Evolutionary conservation across 768 basidiomycete genomes (phyloP), one percentile per base, ranked within the genome.

Genomic region (Boletus pseudo-olivaceus): DNA sequence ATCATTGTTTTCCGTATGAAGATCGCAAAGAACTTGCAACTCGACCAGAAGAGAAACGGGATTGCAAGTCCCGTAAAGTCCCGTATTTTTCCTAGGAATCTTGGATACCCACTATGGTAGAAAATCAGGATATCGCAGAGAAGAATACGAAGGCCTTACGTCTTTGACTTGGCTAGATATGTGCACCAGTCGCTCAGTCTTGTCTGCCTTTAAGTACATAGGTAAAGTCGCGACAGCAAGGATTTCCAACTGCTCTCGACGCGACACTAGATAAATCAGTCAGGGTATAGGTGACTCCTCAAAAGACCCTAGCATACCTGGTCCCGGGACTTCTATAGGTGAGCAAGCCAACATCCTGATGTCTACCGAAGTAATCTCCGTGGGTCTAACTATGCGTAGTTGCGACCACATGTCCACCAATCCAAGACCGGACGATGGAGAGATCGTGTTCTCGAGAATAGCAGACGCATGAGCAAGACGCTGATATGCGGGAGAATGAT

Each of bases 401-500:
- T 65, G 67, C 12, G 76, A 73, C 93, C 93, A 96, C 34, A 96
- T 81, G 20, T 84, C 76, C 19, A 79, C 72, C 66, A 94, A 73
- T 23, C 87, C 88, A 26, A 82, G 75, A 5, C 95, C 94, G n/a
- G 82, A 79, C 7, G 83, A 82, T 15, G 84, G 77, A 3, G 80
- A 80, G 15, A 88, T 74, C 4, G 74, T 63, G 5, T 76, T 68
- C 35, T 77, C 73, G 4, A 95, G 72, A 7, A 63, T 61, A 32
- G 71, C 53, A 7, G 73, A 72, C 27, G 67, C 60, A n/a, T 49
- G 46, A 9, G 60, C 61, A 30, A 84, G 62, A 26, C 62, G 48
- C 1, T 51, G 39, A 47, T 82, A 78, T 4, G 54, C 40, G 3
- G 69, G 48, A 4, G 78, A 67, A 35, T 72, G 66, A 14, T 63